A percentile compares a stretch with the other conserved stretches of the same genome.
Conservation (phyloP, 768 basidiomycete species). For the Amanita pallidorosea region DNA sequence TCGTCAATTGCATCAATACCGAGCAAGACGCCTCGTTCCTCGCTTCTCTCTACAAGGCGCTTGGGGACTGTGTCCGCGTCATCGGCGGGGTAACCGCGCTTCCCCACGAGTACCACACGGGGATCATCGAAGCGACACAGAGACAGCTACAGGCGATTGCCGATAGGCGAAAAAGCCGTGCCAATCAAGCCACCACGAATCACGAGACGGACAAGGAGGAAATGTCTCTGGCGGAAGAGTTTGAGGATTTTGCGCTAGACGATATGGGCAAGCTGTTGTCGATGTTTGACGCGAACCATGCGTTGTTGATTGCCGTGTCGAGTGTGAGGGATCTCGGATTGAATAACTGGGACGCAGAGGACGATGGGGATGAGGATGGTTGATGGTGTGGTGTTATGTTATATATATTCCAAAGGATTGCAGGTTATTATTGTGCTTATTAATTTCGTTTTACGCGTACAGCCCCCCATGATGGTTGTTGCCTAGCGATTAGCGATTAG, state of each 20-base stretch:
- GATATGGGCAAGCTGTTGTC: constrained; percentile 62
- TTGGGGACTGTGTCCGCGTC: constrained; percentile 50
- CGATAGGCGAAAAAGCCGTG: constrained; percentile 51
- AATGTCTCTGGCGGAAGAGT: constrained; percentile 63
- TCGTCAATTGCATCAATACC: constrained; percentile 50
- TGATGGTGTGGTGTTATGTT: neutral
- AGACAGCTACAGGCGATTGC: constrained; percentile 60
- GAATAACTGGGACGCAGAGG: constrained; percentile 36
- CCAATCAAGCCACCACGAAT: constrained; percentile 21
- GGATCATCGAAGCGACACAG: constrained; percentile 59
- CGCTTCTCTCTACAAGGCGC: constrained; percentile 63
- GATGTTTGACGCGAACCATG: constrained; percentile 46
- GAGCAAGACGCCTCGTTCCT: constrained; percentile 73
- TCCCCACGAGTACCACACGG: constrained; percentile 39
- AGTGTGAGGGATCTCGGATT: constrained; percentile 65
- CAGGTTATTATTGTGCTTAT: too few species aligned
- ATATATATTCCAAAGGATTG: too few species aligned
- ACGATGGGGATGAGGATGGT: constrained; percentile 24
- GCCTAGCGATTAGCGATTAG: too few species aligned
- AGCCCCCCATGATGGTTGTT: too few species aligned
- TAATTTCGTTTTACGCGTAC: too few species aligned
- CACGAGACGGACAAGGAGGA: constrained; percentile 49
- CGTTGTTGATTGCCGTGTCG: constrained; percentile 57
- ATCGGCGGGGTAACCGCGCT: constrained; percentile 45
- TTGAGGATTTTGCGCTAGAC: constrained; percentile 74